Evolutionary conservation across 495 filamentous ascomycete genomes (phyloP).

Genomic region (Beverwykella pulmonaria): DNA sequence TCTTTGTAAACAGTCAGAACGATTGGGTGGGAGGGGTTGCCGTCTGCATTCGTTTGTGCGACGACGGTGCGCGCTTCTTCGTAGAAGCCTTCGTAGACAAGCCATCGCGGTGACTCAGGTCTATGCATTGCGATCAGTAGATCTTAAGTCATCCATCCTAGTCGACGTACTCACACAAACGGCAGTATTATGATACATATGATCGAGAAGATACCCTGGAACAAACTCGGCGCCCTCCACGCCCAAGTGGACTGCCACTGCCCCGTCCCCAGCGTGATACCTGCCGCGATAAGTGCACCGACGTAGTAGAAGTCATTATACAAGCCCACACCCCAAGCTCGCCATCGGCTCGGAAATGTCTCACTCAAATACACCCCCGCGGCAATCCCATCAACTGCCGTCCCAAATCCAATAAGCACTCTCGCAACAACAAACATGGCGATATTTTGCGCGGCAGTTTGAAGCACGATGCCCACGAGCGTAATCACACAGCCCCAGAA

Average conservation of each 20-base stretch:
- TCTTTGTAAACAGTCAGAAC: constrained; percentile 45
- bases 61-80: constrained; percentile 45
- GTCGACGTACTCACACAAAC: constrained; percentile 49
- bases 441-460: constrained; percentile 20
- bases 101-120: constrained; percentile 59
- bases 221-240: constrained; percentile 59
- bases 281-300: constrained; percentile 54
- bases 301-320: constrained; percentile 58
- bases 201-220: constrained; percentile 58
- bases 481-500: constrained; percentile 39
- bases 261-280: constrained; percentile 56
- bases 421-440: constrained; percentile 35
- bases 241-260: constrained; percentile 55
- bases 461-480: constrained; percentile 51
- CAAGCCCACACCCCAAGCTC: constrained; percentile 53
- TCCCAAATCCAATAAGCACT: constrained; percentile 52
- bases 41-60: constrained; percentile 54
- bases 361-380: constrained; percentile 51
- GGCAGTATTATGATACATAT: constrained; percentile 57
- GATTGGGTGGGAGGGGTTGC: constrained; percentile 33
- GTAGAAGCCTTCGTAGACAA: constrained; percentile 48
- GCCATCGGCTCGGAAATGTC: constrained; percentile 50
- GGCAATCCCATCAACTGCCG: constrained; percentile 47
- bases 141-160: neutral
- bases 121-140: constrained; percentile 36